Percentiles rank a stretch among this genome's conserved stretches.
These are phyloP conservation scores for Pseudofabraea citricarpa DNA, from an alignment of 2,329 filamentous ascomycete species.

Conservation along the genomic window DNA sequence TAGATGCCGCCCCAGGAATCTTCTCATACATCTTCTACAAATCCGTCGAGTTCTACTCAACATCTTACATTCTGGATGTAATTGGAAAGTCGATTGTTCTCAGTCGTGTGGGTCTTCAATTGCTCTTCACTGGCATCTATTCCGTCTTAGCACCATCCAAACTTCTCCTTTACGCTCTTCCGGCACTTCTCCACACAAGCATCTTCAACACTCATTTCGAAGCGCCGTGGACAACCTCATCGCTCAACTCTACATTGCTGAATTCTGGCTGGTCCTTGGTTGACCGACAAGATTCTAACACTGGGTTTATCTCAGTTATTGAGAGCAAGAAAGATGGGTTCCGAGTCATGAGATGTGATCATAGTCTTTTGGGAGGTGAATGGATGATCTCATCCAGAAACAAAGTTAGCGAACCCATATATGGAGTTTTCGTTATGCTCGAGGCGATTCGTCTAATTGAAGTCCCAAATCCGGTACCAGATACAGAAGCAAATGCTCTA, in stretches of 20 bases:
- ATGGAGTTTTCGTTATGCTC: constrained; percentile 92
- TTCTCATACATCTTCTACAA: constrained; percentile 63
- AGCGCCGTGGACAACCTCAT: constrained; percentile 51
- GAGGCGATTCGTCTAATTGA: constrained; percentile 84
- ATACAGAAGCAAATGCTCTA: constrained; percentile 70
- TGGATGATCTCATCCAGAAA: constrained; percentile 63
- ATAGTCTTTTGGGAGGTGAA: constrained; percentile 88
- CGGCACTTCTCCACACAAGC: constrained; percentile 67
- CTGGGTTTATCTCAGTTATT: constrained; percentile 87
- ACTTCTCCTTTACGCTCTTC: constrained; percentile 60
- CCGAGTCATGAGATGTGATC: constrained; percentile 84
- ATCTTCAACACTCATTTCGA: constrained; percentile 71
- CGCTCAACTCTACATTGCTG: constrained; percentile 62
- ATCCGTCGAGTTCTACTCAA: constrained; percentile 29
- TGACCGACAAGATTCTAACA: constrained; percentile 78
- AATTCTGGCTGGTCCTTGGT: constrained; percentile 68
- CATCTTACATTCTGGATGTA: constrained; percentile 37
- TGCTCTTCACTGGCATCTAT: constrained; percentile 61
- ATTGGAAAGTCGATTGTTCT: constrained; percentile 60
- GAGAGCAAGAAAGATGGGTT: constrained; percentile 69
- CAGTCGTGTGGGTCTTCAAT: constrained; percentile 68
- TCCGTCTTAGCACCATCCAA: constrained; percentile 64
- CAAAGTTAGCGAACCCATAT: constrained; percentile 85
- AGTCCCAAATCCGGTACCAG: constrained; percentile 44
- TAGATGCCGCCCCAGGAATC: constrained; percentile 61